phyloP scores from a whole-genome alignment of 1,139 yeast genomes.

The Blastobotrys petasosporus region DNA sequence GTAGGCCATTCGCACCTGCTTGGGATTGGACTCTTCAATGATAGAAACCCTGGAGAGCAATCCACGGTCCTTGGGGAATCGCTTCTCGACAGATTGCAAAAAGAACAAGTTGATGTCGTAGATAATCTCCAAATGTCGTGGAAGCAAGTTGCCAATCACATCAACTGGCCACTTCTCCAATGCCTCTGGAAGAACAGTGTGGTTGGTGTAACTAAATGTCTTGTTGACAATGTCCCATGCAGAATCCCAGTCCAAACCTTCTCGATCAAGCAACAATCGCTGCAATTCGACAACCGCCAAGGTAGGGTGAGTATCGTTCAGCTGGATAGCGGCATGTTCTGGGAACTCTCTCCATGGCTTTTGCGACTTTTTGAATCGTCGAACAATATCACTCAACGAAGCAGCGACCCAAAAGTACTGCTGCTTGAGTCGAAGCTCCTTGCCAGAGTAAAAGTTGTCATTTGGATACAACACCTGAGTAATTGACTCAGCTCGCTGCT shows the following conservation, averaged over 20 bases:
- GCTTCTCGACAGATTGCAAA: constrained; percentile 66
- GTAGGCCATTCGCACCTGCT: constrained; percentile 87
- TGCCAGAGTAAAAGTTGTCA: constrained; percentile 87
- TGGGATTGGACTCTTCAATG: constrained; percentile 73
- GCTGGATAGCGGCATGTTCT: constrained; percentile 83
- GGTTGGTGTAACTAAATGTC: constrained; percentile 90
- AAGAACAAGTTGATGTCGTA: constrained; percentile 80
- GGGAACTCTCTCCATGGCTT: constrained; percentile 80
- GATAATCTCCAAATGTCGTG: constrained; percentile 87
- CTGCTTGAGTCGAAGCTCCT: constrained; percentile 87
- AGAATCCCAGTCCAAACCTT: constrained; percentile 69
- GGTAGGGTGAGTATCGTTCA: constrained; percentile 94
- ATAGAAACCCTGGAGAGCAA: constrained; percentile 68
- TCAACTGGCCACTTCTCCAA: constrained; percentile 94
- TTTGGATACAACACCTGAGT: constrained; percentile 90
- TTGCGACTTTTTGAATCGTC: constrained; percentile 78
- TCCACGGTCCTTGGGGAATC: constrained; percentile 63
- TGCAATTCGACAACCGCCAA: constrained; percentile 86
- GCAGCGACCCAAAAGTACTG: constrained; percentile 98
- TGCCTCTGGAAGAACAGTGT: constrained; percentile 92
- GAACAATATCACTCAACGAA: constrained; percentile 81
- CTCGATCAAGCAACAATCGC: constrained; percentile 78
- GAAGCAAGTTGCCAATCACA: constrained; percentile 67
- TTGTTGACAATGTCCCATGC: constrained; percentile 81
- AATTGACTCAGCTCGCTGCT: constrained; percentile 85